Percentiles rank a stretch among this genome's conserved stretches.
Evolutionary conservation across 192 early-diverging fungal genomes (phyloP).

Genomic region (Coemansia sp.): DNA sequence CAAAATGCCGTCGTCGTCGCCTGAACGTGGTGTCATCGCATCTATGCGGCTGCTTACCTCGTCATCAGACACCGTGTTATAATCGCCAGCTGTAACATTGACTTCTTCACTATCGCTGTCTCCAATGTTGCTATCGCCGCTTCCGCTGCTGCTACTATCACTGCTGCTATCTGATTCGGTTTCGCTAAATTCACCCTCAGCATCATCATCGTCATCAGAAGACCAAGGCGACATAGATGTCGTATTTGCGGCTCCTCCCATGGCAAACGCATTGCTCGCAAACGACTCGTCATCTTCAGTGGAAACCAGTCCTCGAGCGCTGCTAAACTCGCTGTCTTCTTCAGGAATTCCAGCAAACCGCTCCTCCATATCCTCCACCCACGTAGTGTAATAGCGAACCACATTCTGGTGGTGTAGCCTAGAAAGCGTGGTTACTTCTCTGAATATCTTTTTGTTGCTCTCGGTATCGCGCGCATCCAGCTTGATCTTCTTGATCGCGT

Average conservation of each 20-base stretch:
- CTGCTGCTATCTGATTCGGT: background rate
- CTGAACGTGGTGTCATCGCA: background rate
- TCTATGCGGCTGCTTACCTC: background rate
- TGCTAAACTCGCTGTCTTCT: conserved; percentile 38
- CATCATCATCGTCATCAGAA: conserved; percentile 17
- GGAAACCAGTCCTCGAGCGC: conserved; percentile 11
- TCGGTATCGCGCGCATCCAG: conserved; percentile 78
- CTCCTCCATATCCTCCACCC: conserved; percentile 75
- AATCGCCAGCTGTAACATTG: too few relatives aligned
- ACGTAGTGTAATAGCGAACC: conserved; percentile 85
- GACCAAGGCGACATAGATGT: conserved; percentile 34
- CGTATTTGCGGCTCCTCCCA: background rate
- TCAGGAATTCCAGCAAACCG: conserved; percentile 49
- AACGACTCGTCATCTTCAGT: conserved; percentile 8
- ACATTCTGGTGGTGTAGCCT: conserved; percentile 87
- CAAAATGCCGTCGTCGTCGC: conserved; percentile 9
- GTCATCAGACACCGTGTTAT: background rate
- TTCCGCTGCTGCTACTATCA: background rate
- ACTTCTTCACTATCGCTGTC: background rate
- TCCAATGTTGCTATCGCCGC: background rate
- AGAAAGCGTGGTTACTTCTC: conserved; percentile 90
- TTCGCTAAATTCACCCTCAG: background rate
- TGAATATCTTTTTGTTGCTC: conserved; percentile 76
- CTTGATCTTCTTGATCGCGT: conserved; percentile 91
- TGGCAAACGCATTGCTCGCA: background rate